Percentiles rank a stretch among this genome's conserved stretches.
Conservation (phyloP, 805 yeast genomes). For the Wickerhamiella qilinensis region DNA sequence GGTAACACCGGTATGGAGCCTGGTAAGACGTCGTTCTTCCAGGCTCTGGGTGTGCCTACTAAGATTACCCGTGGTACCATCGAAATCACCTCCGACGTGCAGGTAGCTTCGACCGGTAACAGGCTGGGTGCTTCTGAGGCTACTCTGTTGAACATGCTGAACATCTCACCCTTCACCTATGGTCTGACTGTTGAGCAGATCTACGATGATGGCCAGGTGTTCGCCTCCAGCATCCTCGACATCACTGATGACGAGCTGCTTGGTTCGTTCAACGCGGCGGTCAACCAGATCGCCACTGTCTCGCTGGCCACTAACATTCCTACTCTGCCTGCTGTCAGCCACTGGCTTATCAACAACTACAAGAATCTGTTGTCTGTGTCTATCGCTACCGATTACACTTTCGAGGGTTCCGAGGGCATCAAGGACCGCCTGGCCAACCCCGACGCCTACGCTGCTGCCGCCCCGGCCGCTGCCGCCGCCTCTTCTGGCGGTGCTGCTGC, state of each 20-base stretch:
- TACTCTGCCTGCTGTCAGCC: constrained; percentile 98
- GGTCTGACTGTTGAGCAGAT: constrained; percentile 96
- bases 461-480: constrained; percentile 89
- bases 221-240: constrained; percentile 93
- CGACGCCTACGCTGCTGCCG: constrained; percentile 98
- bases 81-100: constrained; percentile 95
- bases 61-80: constrained; percentile 99
- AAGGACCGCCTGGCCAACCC: constrained; percentile 99
- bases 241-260: constrained; percentile 96
- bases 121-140: constrained; percentile 99
- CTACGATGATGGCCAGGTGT: constrained; percentile 96
- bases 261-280: constrained; percentile 80
- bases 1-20: constrained; percentile 99
- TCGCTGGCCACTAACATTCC: constrained; percentile 99
- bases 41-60: constrained; percentile 99
- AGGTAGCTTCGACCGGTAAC: constrained; percentile 72
- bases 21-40: constrained; percentile 99
- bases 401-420: constrained; percentile 97
- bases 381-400: constrained; percentile 96
- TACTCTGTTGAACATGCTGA: constrained; percentile 93
- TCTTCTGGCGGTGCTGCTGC: constrained; percentile 41
- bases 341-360: constrained; percentile 97
- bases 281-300: constrained; percentile 84
- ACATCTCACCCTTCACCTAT: constrained; percentile 99
- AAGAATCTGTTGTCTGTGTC: constrained; percentile 97